Evolutionary conservation across 164 flowering plant genomes (phyloP), one percentile per base, ranked within the genome.

Genomic region (Pachysandra terminalis): DNA sequence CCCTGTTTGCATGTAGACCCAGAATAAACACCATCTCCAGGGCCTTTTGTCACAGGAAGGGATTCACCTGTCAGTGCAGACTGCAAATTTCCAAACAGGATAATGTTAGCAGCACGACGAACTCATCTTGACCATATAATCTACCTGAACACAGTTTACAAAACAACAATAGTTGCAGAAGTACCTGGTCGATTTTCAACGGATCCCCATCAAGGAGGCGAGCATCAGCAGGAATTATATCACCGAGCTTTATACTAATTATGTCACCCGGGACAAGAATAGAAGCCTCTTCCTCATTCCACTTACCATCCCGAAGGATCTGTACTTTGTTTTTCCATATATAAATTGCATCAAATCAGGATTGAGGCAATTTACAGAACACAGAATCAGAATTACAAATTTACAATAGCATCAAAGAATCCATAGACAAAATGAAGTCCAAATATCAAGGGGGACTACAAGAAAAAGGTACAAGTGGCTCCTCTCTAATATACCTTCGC

Each of bases 171-270:
- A 41, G 19, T 57, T 37, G 22, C 25, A 55, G 54, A 57, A 37
- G 40, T 60, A 90, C 98, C 87, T 90, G 98, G 69, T 93, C 97
- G 58, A 93, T 89, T 75, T 87, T 93, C 64, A 93, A 59, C 0
- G 98, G 97, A 76, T 93, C 97, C 19, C 97, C 98, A 1, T 89
- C 92, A 56, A 90, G 87, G 19, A 90, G 86, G 68, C 98, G 97
- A 66, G 93, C 87, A 88, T 93, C 97, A 12, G 97, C 98, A 41
- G 98, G 96, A 68, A 93, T 63, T 19, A 93, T 93, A 61, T 90
- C 97, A 25, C 98, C 98, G 54, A 91, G 92, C 73, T 90, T 89
- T 17, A 93, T 74, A 67, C 91, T 85, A 56, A 93, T 77, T n/a
- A 90, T 79, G 66, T 93, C 98, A 41, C 98, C 98, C 60, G 98